A percentile compares a stretch with the other conserved stretches of the same genome.
These are phyloP conservation scores for Asparagopsis taxiformis DNA, from an alignment of 31 red algal species.

Conservation along the genomic window DNA sequence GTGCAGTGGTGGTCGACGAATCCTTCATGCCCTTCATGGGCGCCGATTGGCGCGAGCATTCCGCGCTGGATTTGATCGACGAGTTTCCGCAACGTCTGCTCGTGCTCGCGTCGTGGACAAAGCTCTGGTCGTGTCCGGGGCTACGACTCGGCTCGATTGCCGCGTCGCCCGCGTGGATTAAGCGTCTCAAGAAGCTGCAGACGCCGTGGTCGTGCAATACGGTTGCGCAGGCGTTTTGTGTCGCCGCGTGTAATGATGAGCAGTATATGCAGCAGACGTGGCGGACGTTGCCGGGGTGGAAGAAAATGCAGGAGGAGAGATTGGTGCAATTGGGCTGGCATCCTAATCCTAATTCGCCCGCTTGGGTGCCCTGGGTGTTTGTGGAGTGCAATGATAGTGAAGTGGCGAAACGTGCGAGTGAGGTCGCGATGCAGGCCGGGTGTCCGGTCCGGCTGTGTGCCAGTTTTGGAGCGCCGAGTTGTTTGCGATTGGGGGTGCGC, in stretches of 20 bases:
- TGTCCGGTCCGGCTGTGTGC: slow-evolving; percentile 87
- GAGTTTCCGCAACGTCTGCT: slow-evolving; percentile 76
- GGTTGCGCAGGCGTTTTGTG: slow-evolving; percentile 82
- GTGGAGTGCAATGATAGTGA: slow-evolving; percentile 51
- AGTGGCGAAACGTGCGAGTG: slow-evolving; percentile 42
- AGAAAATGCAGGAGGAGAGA: slow-evolving; percentile 26
- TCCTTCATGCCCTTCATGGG: slow-evolving; percentile 91
- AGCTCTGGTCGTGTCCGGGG: slow-evolving; percentile 96
- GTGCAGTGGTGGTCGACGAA: slow-evolving; percentile 87
- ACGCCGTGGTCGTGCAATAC: slow-evolving; percentile 88
- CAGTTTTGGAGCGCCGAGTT: slow-evolving; percentile 74
- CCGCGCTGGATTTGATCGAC: slow-evolving; percentile 71
- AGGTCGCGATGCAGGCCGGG: slow-evolving; percentile 68
- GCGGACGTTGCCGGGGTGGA: slow-evolving; percentile 78
- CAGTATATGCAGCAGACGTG: slow-evolving; percentile 83
- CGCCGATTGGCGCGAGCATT: slow-evolving; percentile 77
- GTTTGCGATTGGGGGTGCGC: slow-evolving; percentile 85
- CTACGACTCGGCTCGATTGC: slow-evolving; percentile 85
- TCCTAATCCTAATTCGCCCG: slow-evolving; percentile 45
- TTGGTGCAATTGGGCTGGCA: slow-evolving; percentile 63
- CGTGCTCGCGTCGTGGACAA: slow-evolving; percentile 92
- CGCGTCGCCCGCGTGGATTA: slow-evolving; percentile 64
- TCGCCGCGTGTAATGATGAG: slow-evolving; percentile 72
- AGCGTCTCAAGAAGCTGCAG: slow-evolving; percentile 72
- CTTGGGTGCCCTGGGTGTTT: slow-evolving; percentile 94